Conservation (phyloP, 345 rosid species). For the Eucalyptus cloeziana region DNA sequence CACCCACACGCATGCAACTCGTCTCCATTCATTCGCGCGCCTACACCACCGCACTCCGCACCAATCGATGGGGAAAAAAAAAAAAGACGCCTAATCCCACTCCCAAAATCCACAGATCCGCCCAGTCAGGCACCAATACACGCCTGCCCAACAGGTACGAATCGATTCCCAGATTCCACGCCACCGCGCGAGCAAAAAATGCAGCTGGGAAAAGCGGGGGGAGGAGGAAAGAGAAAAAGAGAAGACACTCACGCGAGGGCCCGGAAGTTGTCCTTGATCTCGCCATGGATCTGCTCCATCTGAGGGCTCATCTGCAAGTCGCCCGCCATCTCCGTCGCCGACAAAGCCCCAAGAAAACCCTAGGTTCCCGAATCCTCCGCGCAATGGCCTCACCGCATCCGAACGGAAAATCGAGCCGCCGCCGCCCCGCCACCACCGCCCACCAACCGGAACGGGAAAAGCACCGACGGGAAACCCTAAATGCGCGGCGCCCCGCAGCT, state of each 20-base stretch:
- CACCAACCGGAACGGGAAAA: background rate
- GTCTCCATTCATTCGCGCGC: background rate
- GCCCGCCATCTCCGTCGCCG: conserved; percentile 24
- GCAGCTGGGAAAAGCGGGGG: background rate
- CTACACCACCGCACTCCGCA: background rate
- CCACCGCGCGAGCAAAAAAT: background rate
- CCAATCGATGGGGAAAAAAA: background rate
- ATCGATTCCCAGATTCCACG: background rate
- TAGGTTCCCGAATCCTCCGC: background rate
- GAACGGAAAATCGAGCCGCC: background rate
- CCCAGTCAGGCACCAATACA: background rate
- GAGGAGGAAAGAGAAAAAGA: background rate
- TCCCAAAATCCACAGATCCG: background rate
- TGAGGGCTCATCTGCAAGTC: conserved; percentile 71
- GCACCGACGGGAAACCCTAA: background rate
- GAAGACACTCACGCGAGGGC: conserved; percentile 59
- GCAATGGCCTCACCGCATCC: background rate
- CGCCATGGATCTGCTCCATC: conserved; percentile 97
- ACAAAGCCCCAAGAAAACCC: background rate
- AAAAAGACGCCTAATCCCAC: background rate
- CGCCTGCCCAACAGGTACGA: background rate
- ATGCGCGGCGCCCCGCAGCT: background rate
- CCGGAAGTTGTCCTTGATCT: conserved; percentile 85
- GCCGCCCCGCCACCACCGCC: no score
- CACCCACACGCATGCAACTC: background rate